Evolutionary conservation across 169 alveolate species (phyloP).

Genomic region (Perkinsus marinus): DNA sequence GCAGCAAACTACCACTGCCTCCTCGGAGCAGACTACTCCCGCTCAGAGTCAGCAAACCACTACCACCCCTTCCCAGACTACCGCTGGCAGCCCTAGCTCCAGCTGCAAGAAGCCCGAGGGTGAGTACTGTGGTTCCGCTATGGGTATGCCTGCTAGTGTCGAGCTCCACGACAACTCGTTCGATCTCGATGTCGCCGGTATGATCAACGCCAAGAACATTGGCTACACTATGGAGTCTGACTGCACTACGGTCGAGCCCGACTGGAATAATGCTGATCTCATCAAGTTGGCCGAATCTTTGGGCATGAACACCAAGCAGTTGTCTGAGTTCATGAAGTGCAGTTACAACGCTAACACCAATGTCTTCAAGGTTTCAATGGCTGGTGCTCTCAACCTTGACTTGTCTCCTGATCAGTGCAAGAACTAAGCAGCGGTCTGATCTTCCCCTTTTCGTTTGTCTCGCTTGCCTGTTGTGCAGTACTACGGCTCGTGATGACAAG

Average conservation of each 20-base stretch:
- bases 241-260: background rate
- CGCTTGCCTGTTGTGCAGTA: background rate
- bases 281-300: background rate
- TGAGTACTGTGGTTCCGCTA: background rate
- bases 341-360: background rate
- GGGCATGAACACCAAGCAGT: background rate
- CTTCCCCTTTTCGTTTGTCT: background rate
- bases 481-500: background rate
- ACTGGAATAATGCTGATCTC: background rate
- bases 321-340: background rate
- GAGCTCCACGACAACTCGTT: background rate
- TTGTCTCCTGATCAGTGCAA: background rate
- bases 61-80: background rate
- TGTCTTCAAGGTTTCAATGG: background rate
- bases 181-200: background rate
- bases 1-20: no score
- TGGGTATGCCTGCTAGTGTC: background rate
- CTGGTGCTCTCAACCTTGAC: background rate
- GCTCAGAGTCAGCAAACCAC: no score
- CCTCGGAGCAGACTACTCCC: no score
- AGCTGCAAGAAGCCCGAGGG: background rate
- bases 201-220: background rate
- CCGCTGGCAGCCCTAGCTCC: background rate
- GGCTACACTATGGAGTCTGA: background rate
- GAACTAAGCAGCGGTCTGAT: background rate